phyloP scores from a whole-genome alignment of 2,329 filamentous ascomycete species.

The Cadophora luteo-olivacea region DNA sequence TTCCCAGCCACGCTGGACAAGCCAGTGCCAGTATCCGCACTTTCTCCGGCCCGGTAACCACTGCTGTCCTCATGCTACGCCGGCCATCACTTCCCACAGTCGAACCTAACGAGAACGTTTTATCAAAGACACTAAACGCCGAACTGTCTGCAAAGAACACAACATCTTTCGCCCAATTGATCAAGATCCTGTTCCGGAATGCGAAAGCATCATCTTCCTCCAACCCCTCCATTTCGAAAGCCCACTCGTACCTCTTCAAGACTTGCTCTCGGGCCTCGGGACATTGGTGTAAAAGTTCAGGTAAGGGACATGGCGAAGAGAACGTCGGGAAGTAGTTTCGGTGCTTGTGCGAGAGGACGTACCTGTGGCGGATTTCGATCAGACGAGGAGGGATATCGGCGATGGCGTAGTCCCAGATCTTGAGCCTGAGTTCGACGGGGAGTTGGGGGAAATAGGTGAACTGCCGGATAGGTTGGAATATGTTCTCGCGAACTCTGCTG shows the following conservation, averaged over 20 bases:
- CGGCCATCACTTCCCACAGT: too few relatives aligned
- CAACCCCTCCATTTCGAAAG: neutral
- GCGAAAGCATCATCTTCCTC: neutral
- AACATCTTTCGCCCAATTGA: neutral
- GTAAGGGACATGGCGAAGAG: too few relatives aligned
- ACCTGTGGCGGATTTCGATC: neutral
- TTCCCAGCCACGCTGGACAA: too few relatives aligned
- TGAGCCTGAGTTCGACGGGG: neutral
- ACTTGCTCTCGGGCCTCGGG: neutral
- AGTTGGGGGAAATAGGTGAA: neutral
- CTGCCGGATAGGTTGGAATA: too few relatives aligned
- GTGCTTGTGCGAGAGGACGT: neutral
- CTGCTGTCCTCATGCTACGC: too few relatives aligned
- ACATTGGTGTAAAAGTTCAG: too few relatives aligned
- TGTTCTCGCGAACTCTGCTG: too few relatives aligned
- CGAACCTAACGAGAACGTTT: too few relatives aligned
- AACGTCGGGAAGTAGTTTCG: neutral
- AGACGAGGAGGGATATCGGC: neutral
- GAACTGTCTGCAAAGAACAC: neutral
- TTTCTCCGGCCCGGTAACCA: too few relatives aligned
- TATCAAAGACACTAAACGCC: too few relatives aligned
- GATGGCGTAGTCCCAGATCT: neutral
- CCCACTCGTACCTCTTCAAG: neutral
- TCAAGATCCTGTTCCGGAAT: neutral
- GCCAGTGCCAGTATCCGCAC: too few relatives aligned